Evolutionary conservation across 2,329 filamentous ascomycete genomes (phyloP).

Genomic region (Chaetomium sp.): DNA sequence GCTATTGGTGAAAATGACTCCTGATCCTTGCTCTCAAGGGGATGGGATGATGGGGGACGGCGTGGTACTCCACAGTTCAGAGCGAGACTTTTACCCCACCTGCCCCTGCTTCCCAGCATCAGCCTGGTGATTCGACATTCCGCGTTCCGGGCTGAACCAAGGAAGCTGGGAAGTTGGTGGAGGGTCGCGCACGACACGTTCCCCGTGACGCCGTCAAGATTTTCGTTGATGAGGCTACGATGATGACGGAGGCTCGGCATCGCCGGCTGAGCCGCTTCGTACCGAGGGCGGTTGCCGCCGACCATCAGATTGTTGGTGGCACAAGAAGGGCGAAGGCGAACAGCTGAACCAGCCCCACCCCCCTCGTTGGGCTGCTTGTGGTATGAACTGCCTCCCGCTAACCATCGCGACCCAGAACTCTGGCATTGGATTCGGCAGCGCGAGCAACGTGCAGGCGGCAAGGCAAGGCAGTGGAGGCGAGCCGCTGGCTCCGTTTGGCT

Average conservation of each 20-base stretch:
- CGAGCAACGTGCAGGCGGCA: constrained; percentile 7
- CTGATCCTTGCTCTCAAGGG: constrained; percentile 11
- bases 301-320: background rate
- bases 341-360: background rate
- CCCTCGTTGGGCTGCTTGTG: too few species aligned
- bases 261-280: constrained; percentile 4
- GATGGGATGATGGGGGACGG: background rate
- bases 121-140: constrained; percentile 8
- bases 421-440: background rate
- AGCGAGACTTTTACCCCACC: constrained; percentile 1
- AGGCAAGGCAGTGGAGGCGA: constrained; percentile 11
- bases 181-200: constrained; percentile 2
- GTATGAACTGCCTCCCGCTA: background rate
- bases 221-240: background rate
- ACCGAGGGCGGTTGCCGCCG: background rate
- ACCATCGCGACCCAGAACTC: background rate
- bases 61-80: constrained; percentile 9
- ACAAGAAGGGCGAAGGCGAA: background rate
- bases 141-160: constrained; percentile 5
- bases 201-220: background rate
- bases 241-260: background rate
- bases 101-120: constrained; percentile 12
- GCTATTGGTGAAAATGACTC: constrained; percentile 14
- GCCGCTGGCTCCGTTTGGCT: background rate
- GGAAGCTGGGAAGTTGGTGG: background rate